Evolutionary conservation across 169 alveolate genomes (phyloP).

Genomic region (Besnoitia besnoiti): DNA sequence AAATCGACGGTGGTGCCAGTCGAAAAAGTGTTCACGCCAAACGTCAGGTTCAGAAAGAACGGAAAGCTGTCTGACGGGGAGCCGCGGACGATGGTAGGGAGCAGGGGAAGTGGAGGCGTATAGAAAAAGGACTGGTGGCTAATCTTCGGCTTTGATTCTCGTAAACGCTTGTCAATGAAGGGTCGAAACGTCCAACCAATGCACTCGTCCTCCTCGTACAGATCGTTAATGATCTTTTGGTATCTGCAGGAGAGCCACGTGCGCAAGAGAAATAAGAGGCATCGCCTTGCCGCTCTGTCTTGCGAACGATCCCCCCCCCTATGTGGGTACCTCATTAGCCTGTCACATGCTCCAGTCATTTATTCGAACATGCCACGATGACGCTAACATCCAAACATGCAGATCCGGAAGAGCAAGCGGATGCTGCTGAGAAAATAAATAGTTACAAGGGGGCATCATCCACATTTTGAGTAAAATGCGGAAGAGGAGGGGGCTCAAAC

Average conservation of each 20-base stretch:
- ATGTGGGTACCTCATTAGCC: too few relatives aligned
- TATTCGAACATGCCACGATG: too few relatives aligned
- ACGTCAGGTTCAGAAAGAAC: conserved; percentile 12
- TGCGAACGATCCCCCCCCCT: too few relatives aligned
- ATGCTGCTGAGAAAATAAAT: too few relatives aligned
- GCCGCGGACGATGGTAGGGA: conserved; percentile 25
- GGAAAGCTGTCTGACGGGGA: conserved; percentile 28
- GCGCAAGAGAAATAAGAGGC: too few relatives aligned
- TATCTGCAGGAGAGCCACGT: background rate
- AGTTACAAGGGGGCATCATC: too few relatives aligned
- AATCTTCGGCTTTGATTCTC: conserved; percentile 35
- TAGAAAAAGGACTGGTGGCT: conserved; percentile 35
- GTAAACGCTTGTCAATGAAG: conserved; percentile 17
- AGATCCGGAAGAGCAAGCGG: too few relatives aligned
- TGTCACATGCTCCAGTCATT: too few relatives aligned
- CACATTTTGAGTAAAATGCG: too few relatives aligned
- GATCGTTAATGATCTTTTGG: conserved; percentile 3
- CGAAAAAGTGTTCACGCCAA: background rate
- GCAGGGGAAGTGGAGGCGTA: conserved; percentile 7
- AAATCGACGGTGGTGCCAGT: conserved; percentile 1
- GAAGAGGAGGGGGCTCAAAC: too few relatives aligned
- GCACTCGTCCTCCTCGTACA: conserved; percentile 30
- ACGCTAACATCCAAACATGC: too few relatives aligned
- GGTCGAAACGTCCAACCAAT: conserved; percentile 36
- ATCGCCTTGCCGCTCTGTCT: too few relatives aligned